Base-by-base conservation (phyloP, 345 rosid species). In the Eucalyptus decipiens region DNA sequence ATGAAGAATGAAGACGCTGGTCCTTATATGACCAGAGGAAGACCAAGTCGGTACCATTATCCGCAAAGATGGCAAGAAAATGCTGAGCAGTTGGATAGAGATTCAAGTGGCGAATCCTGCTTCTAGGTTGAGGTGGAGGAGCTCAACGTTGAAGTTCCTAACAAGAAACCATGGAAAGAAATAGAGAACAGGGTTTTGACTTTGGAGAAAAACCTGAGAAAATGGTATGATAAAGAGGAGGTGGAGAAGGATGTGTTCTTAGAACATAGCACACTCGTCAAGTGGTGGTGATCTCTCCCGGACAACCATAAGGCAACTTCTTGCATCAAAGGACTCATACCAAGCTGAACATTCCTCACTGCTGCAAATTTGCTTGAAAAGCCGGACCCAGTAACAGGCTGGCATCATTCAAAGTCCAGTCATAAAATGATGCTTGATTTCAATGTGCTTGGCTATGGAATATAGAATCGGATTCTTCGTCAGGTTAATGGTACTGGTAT, bases 41-140 rank as follows among this genome's bases (percentile, higher is more conserved):
- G 99, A 89, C 99, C 99, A 32, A 95, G 52, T 24, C 91, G 98
- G 54, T 97, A 95, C 89, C 93, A 56, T 89, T 93, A 89, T 89
- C 92, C 95, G 9, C 98, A 96, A 51, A 95, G 93, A 90, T 94
- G 96, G 95, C 92, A 88, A 9, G 97, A 97, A 88, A 94, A 96
- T 76, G 86, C 89, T 4, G 28, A 28, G 18, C 83, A 90, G 54
- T 86, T 86, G 93, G 51, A 58, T 2, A 4, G 26, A 5, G 92
- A 91, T 28, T 91, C 90, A 3, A 21, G 88, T 47, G 88, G 28
- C 42, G 97, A 92, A 47, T 97, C 97, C 23, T 92, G 37, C 89
- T 91, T 97, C 34, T 96, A 96, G 99, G 98, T 97, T 3, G 94
- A 95, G 90, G 94, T 95, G 6, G 99, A 96, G 94, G 98, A 97